Percentiles rank a stretch among this genome's conserved stretches.
These are phyloP conservation scores for Leccinellum luteum DNA, from an alignment of 768 basidiomycete genomes.

Conservation along the genomic window DNA sequence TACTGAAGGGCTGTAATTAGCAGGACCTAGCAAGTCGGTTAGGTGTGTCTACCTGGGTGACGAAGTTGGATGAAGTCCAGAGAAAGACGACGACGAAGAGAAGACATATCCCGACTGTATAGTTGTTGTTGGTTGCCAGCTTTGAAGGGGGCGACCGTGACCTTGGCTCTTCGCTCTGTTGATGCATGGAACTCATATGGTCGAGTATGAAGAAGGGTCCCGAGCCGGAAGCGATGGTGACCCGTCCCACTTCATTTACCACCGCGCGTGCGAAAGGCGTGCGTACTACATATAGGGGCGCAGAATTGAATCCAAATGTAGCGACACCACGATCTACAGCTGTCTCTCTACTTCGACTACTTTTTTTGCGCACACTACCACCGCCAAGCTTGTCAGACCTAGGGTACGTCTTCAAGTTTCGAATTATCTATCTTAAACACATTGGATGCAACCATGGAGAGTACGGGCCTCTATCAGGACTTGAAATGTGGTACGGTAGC, in stretches of 20 bases:
- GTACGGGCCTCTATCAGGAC: slow-evolving; percentile 69
- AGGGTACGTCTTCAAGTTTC: slow-evolving; percentile 31
- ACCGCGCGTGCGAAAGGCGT: slow-evolving; percentile 12
- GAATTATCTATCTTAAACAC: slow-evolving; percentile 56
- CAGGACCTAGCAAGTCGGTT: neutral
- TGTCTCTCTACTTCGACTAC: no score
- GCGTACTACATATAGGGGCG: neutral
- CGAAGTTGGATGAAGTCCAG: slow-evolving; percentile 87
- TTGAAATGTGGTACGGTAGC: slow-evolving; percentile 45
- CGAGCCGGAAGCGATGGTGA: neutral
- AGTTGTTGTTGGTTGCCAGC: slow-evolving; percentile 35
- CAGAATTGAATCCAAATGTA: no score
- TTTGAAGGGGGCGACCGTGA: slow-evolving; percentile 9
- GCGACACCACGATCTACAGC: no score
- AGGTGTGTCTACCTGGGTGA: slow-evolving; percentile 62
- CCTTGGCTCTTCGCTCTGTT: slow-evolving; percentile 11
- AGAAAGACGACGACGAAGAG: slow-evolving; percentile 76
- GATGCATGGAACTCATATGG: slow-evolving; percentile 18
- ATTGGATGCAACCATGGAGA: no score
- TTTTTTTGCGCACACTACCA: neutral
- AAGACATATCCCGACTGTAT: slow-evolving; percentile 60
- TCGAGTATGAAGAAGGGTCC: neutral
- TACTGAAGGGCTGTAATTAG: slow-evolving; percentile 33
- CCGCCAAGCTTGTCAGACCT: neutral
- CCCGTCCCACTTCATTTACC: neutral